Conservation (phyloP, 768 basidiomycete species). For the Phylloporus scabripes region DNA sequence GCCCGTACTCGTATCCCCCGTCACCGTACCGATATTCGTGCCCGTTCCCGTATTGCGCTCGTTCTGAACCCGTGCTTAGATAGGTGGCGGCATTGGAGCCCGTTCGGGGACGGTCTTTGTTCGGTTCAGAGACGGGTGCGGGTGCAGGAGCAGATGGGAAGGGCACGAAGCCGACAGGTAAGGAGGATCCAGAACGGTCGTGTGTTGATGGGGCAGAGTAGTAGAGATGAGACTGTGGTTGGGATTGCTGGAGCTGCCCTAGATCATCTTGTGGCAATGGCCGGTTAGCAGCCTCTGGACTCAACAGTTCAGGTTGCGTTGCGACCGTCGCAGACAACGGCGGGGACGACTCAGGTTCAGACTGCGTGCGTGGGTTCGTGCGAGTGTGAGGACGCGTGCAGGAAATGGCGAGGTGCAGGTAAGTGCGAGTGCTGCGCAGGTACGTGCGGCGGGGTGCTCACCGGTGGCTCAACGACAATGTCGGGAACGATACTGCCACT, state of each 20-base stretch:
- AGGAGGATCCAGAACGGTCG: constrained; percentile 15
- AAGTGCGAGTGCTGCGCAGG: neutral
- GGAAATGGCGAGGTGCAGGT: neutral
- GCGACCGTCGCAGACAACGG: constrained; percentile 29
- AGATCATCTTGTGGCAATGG: constrained; percentile 20
- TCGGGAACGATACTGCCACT: constrained; percentile 30
- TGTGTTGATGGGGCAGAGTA: neutral
- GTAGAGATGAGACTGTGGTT: constrained; percentile 1
- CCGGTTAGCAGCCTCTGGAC: constrained; percentile 37
- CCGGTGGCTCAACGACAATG: constrained; percentile 45
- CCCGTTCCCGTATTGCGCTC: too few relatives aligned
- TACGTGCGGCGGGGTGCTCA: constrained; percentile 18
- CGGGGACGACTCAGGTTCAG: constrained; percentile 34
- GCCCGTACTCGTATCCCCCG: neutral
- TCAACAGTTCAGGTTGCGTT: constrained; percentile 38
- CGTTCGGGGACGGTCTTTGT: neutral
- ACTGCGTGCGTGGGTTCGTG: constrained; percentile 23
- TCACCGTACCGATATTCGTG: neutral
- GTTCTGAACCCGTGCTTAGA: neutral
- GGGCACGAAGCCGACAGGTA: constrained; percentile 19
- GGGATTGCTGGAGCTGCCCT: neutral
- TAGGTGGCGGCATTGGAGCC: neutral
- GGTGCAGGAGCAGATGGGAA: neutral
- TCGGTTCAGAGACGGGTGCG: neutral
- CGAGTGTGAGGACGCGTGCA: neutral